Percentiles rank a stretch among this genome's conserved stretches.
Evolutionary conservation across 257 asterid species (phyloP).

Genomic region (Anisodus tanguticus): DNA sequence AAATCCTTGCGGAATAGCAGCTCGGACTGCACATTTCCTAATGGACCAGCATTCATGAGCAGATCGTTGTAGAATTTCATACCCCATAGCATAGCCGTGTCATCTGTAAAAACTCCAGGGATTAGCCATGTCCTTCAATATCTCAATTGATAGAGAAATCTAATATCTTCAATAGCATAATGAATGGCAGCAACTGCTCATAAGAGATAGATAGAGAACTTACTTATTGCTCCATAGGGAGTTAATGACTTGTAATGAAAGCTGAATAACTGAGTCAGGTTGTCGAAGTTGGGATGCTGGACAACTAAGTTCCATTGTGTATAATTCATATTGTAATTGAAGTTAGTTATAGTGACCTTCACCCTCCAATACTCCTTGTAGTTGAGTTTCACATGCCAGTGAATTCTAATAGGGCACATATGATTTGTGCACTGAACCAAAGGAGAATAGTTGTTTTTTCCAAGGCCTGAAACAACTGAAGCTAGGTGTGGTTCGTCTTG

Average conservation of each 20-base stretch:
- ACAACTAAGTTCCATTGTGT: constrained; percentile 39
- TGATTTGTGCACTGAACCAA: constrained; percentile 38
- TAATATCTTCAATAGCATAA: background rate
- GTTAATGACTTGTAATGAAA: constrained; percentile 38
- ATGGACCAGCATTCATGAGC: constrained; percentile 42
- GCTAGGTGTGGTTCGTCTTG: constrained; percentile 35
- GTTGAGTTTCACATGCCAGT: constrained; percentile 40
- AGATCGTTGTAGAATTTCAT: constrained; percentile 42
- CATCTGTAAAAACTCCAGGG: constrained; percentile 33
- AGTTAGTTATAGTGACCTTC: constrained; percentile 40
- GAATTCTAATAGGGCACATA: constrained; percentile 41
- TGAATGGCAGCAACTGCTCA: constrained; percentile 13
- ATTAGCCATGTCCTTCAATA: background rate
- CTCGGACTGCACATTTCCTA: constrained; percentile 43
- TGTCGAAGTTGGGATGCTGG: constrained; percentile 39
- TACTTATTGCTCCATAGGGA: constrained; percentile 36
- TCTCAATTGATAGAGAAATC: background rate
- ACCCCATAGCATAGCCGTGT: constrained; percentile 46
- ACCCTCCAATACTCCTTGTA: constrained; percentile 40
- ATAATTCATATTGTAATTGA: constrained; percentile 42
- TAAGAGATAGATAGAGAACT: constrained; percentile 18
- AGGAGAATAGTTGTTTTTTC: constrained; percentile 33
- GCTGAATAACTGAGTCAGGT: constrained; percentile 36
- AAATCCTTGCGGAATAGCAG: constrained; percentile 36
- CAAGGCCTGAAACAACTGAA: constrained; percentile 33